Evolutionary conservation across 257 asterid genomes (phyloP), one percentile per base, ranked within the genome.

Genomic region (Nicotiana obtusifolia): DNA sequence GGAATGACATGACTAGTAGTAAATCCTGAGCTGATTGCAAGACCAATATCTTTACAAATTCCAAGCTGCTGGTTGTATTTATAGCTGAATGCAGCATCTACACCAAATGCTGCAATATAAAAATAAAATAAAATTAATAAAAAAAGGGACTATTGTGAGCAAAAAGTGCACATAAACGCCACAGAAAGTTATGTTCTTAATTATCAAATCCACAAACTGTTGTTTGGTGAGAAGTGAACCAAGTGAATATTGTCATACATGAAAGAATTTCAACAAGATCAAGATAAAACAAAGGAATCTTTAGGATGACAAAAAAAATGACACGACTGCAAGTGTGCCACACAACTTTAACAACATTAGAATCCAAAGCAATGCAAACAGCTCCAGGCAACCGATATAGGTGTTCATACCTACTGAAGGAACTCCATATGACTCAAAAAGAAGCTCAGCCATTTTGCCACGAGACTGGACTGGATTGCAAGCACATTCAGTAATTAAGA

Each of bases 401-500:
- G 8, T 66, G 68, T 64, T 15, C 80, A 64, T 84, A 95, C 99
- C 99, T 87, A 95, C 85, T 84, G 99, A 92, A 59, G 99, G 97
- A 83, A 94, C 98, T 87, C 98, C 99, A 86, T 95, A 95, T 37
- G 99, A 84, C 90, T 95, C 99, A 71, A 95, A 95, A 80, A 95
- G 97, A 76, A 95, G 97, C 86, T 95, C 99, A 5, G 98, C 97
- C 98, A 95, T 94, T 89, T 94, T 92, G 84, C 97, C 87, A 53
- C 99, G 99, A 84, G 98, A 94, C 78, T 95, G 99, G 69, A 93
- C 87, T 17, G 99, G 99, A 85, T 95, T 95, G 91, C 97, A 94
- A 78, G 92, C 89, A 86, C 99, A 95, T 87, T 95, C 99, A 69
- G 98, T 95, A 84, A 94, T 94, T 91, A 95, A 87, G 85, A 95